Percentiles rank a stretch among this genome's conserved stretches.
phyloP scores from a whole-genome alignment of 2,329 filamentous ascomycete genomes.

The Colletotrichum spaethianum region DNA sequence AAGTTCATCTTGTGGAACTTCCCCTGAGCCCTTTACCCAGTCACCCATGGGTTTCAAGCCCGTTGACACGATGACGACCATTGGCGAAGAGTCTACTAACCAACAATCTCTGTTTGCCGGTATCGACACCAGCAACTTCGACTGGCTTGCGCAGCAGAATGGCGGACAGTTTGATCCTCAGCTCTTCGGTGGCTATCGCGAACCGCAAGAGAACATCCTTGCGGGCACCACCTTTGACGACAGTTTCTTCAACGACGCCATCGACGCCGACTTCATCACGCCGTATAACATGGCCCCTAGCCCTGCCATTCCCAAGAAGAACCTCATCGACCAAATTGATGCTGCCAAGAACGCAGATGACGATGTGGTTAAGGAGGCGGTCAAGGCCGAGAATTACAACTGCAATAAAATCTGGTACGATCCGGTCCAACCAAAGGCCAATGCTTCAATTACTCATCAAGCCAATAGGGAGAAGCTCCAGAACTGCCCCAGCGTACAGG shows the following conservation, averaged over 20 bases:
- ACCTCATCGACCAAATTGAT: conserved; percentile 84
- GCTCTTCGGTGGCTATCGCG: conserved; percentile 92
- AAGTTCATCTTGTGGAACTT: conserved; percentile 81
- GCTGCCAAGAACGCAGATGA: conserved; percentile 80
- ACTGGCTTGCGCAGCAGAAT: conserved; percentile 85
- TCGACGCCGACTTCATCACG: conserved; percentile 84
- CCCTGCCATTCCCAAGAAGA: conserved; percentile 69
- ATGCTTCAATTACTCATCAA: conserved; percentile 57
- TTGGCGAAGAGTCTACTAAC: conserved; percentile 71
- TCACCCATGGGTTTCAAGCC: conserved; percentile 78
- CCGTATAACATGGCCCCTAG: conserved; percentile 80
- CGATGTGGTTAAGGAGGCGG: conserved; percentile 62
- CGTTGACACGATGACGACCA: conserved; percentile 73
- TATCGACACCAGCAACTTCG: conserved; percentile 71
- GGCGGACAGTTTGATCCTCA: conserved; percentile 91
- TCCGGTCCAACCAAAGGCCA: background rate
- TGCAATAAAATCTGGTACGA: conserved; percentile 95
- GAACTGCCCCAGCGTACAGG: conserved; percentile 87
- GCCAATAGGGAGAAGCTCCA: conserved; percentile 86
- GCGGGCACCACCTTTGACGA: conserved; percentile 79
- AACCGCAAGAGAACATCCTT: conserved; percentile 87
- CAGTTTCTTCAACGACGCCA: conserved; percentile 79
- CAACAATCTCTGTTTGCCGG: conserved; percentile 54
- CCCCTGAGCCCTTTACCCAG: conserved; percentile 81
- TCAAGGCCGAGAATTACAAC: conserved; percentile 72